Evolutionary conservation across 1,139 yeast species (phyloP).

Genomic region (Yamadazyma atmosphaerica): DNA sequence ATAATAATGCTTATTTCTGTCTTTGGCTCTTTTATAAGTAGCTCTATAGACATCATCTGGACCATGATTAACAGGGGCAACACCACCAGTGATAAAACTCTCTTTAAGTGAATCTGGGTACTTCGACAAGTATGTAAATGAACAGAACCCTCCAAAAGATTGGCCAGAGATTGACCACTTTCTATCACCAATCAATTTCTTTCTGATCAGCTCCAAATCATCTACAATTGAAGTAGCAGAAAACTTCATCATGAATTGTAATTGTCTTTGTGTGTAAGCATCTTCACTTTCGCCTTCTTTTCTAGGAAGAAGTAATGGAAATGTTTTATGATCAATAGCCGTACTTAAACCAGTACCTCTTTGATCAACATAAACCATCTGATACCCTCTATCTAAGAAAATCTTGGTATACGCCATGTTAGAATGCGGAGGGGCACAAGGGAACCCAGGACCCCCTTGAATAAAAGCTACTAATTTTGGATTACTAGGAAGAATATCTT

Average conservation of each 20-base stretch:
- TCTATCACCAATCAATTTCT: slow-evolving; percentile 28
- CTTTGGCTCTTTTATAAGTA: slow-evolving; percentile 46
- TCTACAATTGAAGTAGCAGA: slow-evolving; percentile 53
- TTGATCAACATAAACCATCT: slow-evolving; percentile 53
- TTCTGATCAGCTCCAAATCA: slow-evolving; percentile 50
- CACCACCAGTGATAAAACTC: slow-evolving; percentile 54
- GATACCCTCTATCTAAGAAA: slow-evolving; percentile 44
- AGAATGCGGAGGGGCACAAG: slow-evolving; percentile 39
- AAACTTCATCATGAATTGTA: slow-evolving; percentile 42
- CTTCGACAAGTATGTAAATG: slow-evolving; percentile 50
- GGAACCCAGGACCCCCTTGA: slow-evolving; percentile 65
- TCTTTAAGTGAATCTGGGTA: slow-evolving; percentile 40
- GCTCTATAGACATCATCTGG: slow-evolving; percentile 50
- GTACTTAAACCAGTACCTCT: slow-evolving; percentile 59
- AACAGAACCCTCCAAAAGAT: slow-evolving; percentile 58
- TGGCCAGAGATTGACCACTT: slow-evolving; percentile 59
- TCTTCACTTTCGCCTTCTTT: slow-evolving; percentile 19
- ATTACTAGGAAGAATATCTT: slow-evolving; percentile 23
- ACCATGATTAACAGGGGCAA: slow-evolving; percentile 48
- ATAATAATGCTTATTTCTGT: slow-evolving; percentile 50
- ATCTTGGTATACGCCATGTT: slow-evolving; percentile 36
- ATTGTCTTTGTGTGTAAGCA: slow-evolving; percentile 22
- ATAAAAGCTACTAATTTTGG: slow-evolving; percentile 43
- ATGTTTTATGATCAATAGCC: slow-evolving; percentile 37
- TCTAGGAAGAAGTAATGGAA: slow-evolving; percentile 20